Base-by-base conservation (phyloP, 345 rosid species). In the Ceriops tagal region DNA sequence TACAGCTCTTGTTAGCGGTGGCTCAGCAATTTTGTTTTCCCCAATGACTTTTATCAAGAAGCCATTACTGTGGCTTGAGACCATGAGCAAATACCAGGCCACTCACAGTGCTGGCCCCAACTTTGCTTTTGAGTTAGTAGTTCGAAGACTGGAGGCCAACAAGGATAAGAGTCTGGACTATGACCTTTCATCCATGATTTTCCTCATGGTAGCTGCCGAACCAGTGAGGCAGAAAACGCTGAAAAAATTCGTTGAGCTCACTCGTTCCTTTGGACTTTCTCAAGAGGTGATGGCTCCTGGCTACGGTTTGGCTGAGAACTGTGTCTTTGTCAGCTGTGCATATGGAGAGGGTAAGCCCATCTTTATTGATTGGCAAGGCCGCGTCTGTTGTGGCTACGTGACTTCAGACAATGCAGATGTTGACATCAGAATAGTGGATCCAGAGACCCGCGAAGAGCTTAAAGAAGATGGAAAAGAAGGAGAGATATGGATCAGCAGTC, bases 91-190 rank as follows among this genome's bases (percentile, higher is more conserved):
- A 30, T 84, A 84, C 70, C 67, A 58, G 43, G 88, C 85, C 32
- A 84, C 93, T 68, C 93, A 88, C 68, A 88, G 88, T 28, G 90
- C 93, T 6, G 88, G 88, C 18, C 93, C 93, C 24, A 88, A 83
- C 77, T 88, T 88, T 53, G 84, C 93, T 22, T 84, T 86, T 4
- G 93, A 88, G 76, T 79, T 86, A 0, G 6, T 88, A 67, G 68
- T 81, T 71, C 77, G 93, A 78, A 86, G 86, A 68, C 69, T 86
- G 37, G 93, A 86, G 27, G 61, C 85, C 13, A 76, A 77, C 62
- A 87, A 77, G 78, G 73, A 68, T 28, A 81, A 75, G 78, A 67
- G 31, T 4, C 46, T 21, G 51, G 73, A 66, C 37, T 86, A 72
- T 64, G 85, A 88, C 49, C 92, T 88, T 75, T 86, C 93, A 64